These are phyloP conservation scores for Venturia oleaginea DNA, from an alignment of 2,329 filamentous ascomycete genomes.

Conservation along the genomic window DNA sequence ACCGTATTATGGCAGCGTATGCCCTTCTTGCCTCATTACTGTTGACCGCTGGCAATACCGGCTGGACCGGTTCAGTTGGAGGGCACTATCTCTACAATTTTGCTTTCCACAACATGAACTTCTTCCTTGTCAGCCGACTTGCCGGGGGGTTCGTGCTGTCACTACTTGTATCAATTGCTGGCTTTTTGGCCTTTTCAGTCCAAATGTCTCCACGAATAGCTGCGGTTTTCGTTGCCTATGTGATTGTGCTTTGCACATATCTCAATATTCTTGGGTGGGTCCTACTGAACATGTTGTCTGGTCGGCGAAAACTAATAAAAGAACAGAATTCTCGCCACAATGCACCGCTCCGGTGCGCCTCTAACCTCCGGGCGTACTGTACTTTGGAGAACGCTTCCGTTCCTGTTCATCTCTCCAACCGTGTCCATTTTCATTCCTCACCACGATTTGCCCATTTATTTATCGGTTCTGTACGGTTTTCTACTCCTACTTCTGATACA, in stretches of 20 bases:
- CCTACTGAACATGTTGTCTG: background rate
- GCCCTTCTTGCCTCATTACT: constrained; percentile 6
- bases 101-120: constrained; percentile 9
- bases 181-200: background rate
- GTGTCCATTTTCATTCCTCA: background rate
- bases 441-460: constrained; percentile 7
- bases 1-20: background rate
- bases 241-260: constrained; percentile 3
- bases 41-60: background rate
- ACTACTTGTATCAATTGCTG: background rate
- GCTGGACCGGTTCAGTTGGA: constrained; percentile 2
- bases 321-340: background rate
- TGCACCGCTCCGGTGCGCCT: background rate
- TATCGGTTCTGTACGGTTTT: background rate
- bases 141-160: constrained; percentile 5
- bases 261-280: constrained; percentile 3
- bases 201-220: background rate
- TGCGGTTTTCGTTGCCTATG: background rate
- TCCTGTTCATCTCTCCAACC: constrained; percentile 9
- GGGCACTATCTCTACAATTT: constrained; percentile 8
- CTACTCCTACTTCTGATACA: constrained; percentile 5
- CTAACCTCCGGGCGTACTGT: constrained; percentile 5
- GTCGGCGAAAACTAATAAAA: background rate
- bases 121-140: constrained; percentile 8
- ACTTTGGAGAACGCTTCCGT: background rate